Conservation (phyloP, 2,329 filamentous ascomycete species). For the Colletotrichum sp. region DNA sequence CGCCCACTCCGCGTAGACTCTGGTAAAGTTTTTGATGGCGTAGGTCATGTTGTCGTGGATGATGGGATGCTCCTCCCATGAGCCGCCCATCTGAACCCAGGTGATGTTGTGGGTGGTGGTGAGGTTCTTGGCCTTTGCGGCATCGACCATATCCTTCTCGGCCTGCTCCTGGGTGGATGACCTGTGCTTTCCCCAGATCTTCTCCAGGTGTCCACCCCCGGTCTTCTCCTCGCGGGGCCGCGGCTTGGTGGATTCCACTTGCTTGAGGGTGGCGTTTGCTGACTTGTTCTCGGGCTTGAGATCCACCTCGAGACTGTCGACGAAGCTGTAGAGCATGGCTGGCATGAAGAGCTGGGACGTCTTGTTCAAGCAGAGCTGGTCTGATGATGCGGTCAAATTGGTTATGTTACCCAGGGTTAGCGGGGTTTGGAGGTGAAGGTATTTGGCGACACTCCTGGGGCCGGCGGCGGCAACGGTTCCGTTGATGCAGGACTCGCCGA, state of each 20-base stretch:
- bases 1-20: constrained; percentile 41
- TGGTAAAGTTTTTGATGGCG: constrained; percentile 40
- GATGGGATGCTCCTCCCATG: constrained; percentile 44
- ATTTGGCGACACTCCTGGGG: constrained; percentile 29
- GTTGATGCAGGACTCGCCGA: constrained; percentile 28
- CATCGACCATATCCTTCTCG: neutral
- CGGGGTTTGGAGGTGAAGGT: constrained; percentile 30
- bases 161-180: neutral
- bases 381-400: constrained; percentile 23
- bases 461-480: constrained; percentile 29
- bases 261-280: neutral
- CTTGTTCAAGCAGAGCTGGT: constrained; percentile 36
- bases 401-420: constrained; percentile 33
- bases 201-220: neutral
- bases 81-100: constrained; percentile 42
- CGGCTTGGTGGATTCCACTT: neutral
- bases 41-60: constrained; percentile 41
- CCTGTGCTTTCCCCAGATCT: neutral
- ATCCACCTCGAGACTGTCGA: constrained; percentile 19
- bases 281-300: neutral
- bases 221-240: neutral
- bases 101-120: constrained; percentile 35
- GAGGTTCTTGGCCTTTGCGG: constrained; percentile 35
- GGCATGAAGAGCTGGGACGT: constrained; percentile 32
- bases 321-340: constrained; percentile 30